A percentile compares a stretch with the other conserved stretches of the same genome.
Conservation (phyloP, 2,329 filamentous ascomycete species). For the Diplodia sapinea region DNA sequence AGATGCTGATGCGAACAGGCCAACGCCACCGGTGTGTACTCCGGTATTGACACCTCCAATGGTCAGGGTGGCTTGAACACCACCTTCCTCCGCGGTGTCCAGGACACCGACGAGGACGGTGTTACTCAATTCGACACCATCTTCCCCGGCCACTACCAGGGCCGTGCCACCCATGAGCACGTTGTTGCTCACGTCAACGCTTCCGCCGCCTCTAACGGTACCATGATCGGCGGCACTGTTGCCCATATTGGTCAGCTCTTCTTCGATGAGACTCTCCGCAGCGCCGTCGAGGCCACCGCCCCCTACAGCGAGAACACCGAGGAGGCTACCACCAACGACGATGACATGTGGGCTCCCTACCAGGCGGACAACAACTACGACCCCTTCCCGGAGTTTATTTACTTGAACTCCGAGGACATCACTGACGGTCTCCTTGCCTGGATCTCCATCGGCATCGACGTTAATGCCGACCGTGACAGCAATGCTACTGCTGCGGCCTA, state of each 20-base stretch:
- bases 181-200: constrained; percentile 47
- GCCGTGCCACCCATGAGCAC: constrained; percentile 50
- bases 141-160: constrained; percentile 49
- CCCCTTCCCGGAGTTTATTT: constrained; percentile 63
- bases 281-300: constrained; percentile 53
- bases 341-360: constrained; percentile 40
- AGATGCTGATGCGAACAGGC: constrained; percentile 37
- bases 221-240: constrained; percentile 55
- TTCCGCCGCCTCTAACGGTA: constrained; percentile 56
- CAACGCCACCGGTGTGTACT: constrained; percentile 51
- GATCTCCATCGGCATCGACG: constrained; percentile 35
- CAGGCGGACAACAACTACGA: constrained; percentile 44
- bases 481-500: constrained; percentile 28
- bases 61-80: constrained; percentile 51
- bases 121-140: constrained; percentile 58
- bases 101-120: constrained; percentile 54
- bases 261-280: constrained; percentile 65
- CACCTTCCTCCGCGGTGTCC: constrained; percentile 56
- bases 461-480: constrained; percentile 14
- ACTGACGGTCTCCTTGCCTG: constrained; percentile 43
- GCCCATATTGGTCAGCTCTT: constrained; percentile 70
- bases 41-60: constrained; percentile 48
- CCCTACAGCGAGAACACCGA: constrained; percentile 56
- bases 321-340: constrained; percentile 54
- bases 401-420: constrained; percentile 45